Conservation (phyloP, 805 yeast species). For the Wickerhamomyces pijperi region DNA sequence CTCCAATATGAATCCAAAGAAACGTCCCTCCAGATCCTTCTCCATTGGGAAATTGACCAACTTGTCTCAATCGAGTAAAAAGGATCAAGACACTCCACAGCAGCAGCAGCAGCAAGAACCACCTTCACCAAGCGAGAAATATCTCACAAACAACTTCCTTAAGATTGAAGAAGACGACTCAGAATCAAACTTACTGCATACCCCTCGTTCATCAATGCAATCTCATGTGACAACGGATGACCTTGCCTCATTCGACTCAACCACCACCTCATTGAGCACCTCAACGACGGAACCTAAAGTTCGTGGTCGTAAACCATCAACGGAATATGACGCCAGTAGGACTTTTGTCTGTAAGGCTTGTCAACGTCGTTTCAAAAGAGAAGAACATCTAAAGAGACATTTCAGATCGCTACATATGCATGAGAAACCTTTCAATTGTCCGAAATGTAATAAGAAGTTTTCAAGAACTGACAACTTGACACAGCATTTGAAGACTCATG, state of each 20-base stretch:
- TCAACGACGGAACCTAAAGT: slow-evolving; percentile 25
- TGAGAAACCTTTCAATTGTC: slow-evolving; percentile 60
- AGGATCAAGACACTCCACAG: not conserved
- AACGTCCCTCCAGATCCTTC: slow-evolving; percentile 10
- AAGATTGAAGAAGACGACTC: not conserved
- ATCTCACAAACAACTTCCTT: slow-evolving; percentile 2
- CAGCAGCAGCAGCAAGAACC: not conserved
- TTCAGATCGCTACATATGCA: slow-evolving; percentile 62
- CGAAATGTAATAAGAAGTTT: slow-evolving; percentile 50
- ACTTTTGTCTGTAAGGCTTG: slow-evolving; percentile 57
- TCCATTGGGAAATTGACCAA: slow-evolving; percentile 6
- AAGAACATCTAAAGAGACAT: slow-evolving; percentile 70
- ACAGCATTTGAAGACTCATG: slow-evolving; percentile 58
- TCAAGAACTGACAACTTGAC: slow-evolving; percentile 56
- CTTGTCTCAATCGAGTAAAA: not conserved
- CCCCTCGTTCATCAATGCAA: not conserved
- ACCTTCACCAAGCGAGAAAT: not conserved
- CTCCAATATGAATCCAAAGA: slow-evolving; percentile 14
- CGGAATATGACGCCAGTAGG: slow-evolving; percentile 43
- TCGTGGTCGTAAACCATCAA: slow-evolving; percentile 56
- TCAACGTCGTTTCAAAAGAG: slow-evolving; percentile 56
- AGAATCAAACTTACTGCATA: not conserved
- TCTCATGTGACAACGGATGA: not conserved
- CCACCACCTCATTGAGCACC: slow-evolving; percentile 3
- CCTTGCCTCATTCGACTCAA: slow-evolving; percentile 1